Evolutionary conservation across 805 yeast species (phyloP).

Genomic region (Sporopachydermia lactativora): DNA sequence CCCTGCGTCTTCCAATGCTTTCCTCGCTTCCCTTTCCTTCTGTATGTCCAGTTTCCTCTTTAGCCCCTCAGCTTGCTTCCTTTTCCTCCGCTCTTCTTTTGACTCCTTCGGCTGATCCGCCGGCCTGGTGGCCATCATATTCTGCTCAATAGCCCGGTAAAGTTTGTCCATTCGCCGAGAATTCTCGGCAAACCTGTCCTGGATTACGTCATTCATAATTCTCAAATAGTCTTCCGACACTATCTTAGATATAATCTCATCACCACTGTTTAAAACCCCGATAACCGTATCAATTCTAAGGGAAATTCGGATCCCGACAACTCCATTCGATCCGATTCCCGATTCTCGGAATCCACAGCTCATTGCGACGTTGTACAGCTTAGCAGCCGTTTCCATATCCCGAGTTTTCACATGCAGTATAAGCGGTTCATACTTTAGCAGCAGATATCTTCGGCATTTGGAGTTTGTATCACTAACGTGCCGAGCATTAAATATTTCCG

Average conservation of each 20-base stretch:
- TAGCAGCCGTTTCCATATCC: conserved; percentile 39
- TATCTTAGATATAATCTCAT: conserved; percentile 18
- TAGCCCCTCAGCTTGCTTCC: conserved; percentile 13
- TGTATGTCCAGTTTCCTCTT: conserved; percentile 6
- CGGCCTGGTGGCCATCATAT: conserved; percentile 11
- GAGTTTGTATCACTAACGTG: conserved; percentile 2
- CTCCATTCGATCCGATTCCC: conserved; percentile 68
- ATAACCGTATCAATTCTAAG: conserved; percentile 68
- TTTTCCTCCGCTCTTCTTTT: conserved; percentile 30
- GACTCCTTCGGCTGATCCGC: conserved; percentile 25
- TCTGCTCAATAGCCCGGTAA: conserved; percentile 25
- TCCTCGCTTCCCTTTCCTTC: too few relatives aligned
- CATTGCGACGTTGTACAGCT: conserved; percentile 58
- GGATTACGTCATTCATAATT: conserved; percentile 37
- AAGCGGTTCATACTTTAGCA: conserved; percentile 76
- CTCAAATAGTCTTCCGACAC: conserved; percentile 40
- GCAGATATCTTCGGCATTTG: conserved; percentile 34
- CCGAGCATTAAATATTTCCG: background rate
- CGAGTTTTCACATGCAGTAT: conserved; percentile 76
- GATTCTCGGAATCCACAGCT: conserved; percentile 77
- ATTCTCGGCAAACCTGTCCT: conserved; percentile 56
- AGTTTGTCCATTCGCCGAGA: conserved; percentile 37
- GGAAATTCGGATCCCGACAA: conserved; percentile 60
- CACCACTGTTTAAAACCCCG: conserved; percentile 32
- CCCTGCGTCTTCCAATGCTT: too few relatives aligned